phyloP scores from a whole-genome alignment of 2,329 filamentous ascomycete genomes.

The Ilyonectria destructans region DNA sequence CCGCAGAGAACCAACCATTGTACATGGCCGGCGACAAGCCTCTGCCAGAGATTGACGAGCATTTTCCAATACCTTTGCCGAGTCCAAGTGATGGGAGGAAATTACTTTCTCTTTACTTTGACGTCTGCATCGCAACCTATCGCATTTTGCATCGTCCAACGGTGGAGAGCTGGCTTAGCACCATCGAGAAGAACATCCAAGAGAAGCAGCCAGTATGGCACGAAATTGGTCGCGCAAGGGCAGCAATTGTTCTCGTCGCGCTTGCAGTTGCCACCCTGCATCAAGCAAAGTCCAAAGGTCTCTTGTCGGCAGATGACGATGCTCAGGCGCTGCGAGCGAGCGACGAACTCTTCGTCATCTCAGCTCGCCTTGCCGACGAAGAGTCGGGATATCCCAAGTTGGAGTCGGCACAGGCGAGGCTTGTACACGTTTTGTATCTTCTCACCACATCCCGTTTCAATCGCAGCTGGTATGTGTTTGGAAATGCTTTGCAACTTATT shows the following conservation, averaged over 20 bases:
- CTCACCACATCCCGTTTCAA: constrained; percentile 73
- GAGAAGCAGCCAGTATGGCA: constrained; percentile 56
- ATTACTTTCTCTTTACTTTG: constrained; percentile 70
- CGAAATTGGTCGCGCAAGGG: constrained; percentile 60
- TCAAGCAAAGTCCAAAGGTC: constrained; percentile 57
- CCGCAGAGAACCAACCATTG: constrained; percentile 60
- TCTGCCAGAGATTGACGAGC: constrained; percentile 54
- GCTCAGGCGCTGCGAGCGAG: constrained; percentile 49
- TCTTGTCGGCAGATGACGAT: constrained; percentile 46
- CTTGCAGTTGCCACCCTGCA: constrained; percentile 65
- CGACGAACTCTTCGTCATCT: constrained; percentile 61
- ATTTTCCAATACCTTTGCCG: constrained; percentile 57
- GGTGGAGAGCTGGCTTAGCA: constrained; percentile 64
- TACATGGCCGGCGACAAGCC: constrained; percentile 68
- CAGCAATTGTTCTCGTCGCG: constrained; percentile 64
- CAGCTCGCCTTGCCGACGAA: constrained; percentile 59
- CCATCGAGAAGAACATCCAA: constrained; percentile 57
- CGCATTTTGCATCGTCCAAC: constrained; percentile 71
- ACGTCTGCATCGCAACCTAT: constrained; percentile 74
- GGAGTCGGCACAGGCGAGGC: constrained; percentile 71
- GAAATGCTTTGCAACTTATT: constrained; percentile 69
- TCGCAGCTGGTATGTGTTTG: constrained; percentile 74
- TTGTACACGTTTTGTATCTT: constrained; percentile 73
- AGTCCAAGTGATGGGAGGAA: constrained; percentile 51
- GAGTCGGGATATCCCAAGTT: constrained; percentile 70